These are phyloP conservation scores for Oryza australiensis DNA, from an alignment of 176 grass and related monocot species.

Conservation along the genomic window DNA sequence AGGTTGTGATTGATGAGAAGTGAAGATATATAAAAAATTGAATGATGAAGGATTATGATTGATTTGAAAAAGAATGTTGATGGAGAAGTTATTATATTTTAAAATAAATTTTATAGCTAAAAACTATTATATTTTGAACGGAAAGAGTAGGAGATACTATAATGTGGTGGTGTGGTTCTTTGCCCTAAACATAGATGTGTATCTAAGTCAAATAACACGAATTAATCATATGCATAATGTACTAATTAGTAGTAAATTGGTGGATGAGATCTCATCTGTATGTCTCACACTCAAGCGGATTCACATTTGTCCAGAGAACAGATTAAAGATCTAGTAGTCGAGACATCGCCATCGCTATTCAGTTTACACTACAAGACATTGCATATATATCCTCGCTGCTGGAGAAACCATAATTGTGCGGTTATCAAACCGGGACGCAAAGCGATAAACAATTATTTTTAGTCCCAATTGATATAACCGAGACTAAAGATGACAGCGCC, in stretches of 20 bases:
- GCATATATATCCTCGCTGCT: neutral
- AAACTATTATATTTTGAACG: no score
- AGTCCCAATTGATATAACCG: no score
- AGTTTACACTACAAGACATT: neutral
- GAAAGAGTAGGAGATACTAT: neutral
- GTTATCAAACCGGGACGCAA: no score
- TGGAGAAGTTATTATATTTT: no score
- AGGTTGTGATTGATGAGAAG: no score
- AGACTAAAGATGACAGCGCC: no score
- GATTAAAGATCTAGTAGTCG: constrained; percentile 3
- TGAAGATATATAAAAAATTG: no score
- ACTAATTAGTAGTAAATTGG: neutral
- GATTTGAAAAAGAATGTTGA: no score
- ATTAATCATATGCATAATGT: neutral
- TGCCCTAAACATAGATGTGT: neutral
- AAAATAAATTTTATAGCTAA: no score
- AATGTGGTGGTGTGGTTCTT: neutral
- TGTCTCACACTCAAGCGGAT: constrained; percentile 1
- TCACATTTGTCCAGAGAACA: neutral
- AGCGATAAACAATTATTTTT: no score
- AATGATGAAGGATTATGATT: no score
- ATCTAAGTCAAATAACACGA: neutral
- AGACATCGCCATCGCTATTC: neutral
- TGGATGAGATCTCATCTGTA: neutral
- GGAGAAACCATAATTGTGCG: no score